Evolutionary conservation across 208 protist species (phyloP).

Genomic region (Leishmania tarentolae): DNA sequence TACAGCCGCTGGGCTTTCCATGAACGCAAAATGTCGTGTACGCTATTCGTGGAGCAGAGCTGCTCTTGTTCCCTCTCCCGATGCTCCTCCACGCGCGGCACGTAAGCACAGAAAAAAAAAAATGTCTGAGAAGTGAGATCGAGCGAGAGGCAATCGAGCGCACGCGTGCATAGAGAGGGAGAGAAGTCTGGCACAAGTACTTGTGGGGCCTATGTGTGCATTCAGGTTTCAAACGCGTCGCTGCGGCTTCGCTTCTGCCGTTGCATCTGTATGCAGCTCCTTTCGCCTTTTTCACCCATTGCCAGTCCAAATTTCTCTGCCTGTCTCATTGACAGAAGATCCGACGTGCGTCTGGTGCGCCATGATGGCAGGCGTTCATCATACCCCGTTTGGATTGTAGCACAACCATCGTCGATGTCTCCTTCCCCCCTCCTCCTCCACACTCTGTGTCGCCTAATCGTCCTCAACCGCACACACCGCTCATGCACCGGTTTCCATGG

Average conservation of each 20-base stretch:
- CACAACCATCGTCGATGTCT: background rate
- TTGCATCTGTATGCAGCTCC: background rate
- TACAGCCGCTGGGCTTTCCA: background rate
- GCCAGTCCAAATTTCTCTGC: background rate
- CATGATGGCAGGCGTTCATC: background rate
- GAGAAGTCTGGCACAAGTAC: background rate
- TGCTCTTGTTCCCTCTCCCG: background rate
- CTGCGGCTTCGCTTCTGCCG: background rate
- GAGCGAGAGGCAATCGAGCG: background rate
- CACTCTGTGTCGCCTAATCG: background rate
- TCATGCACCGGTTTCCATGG: background rate
- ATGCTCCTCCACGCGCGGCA: background rate
- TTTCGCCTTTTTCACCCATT: background rate
- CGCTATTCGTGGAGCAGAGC: background rate
- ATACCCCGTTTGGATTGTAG: background rate
- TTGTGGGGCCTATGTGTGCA: background rate
- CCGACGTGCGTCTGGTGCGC: background rate
- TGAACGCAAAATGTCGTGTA: background rate
- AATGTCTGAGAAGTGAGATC: too few relatives aligned
- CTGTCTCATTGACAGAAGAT: background rate
- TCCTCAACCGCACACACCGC: background rate
- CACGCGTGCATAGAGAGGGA: background rate
- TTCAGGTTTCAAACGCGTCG: background rate
- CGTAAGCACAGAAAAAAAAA: background rate
- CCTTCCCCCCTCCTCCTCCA: background rate